Conservation (phyloP, 2,329 filamentous ascomycete species). For the Juglanconis juglandina region DNA sequence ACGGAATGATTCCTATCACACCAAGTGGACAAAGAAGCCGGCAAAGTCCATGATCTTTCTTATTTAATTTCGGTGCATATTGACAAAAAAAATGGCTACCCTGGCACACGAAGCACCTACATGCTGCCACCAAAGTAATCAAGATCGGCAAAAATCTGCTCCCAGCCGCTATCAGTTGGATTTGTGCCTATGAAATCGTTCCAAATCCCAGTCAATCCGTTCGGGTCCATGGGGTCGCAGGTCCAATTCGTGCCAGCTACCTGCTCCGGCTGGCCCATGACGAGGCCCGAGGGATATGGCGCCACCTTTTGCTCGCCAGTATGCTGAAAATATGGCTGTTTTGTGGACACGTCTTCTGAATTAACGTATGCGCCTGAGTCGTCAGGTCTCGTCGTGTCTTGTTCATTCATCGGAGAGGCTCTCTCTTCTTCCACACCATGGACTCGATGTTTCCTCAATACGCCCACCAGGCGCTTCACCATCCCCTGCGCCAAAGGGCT, state of each 20-base stretch:
- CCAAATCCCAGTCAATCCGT: slow-evolving; percentile 11
- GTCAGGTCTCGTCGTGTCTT: neutral
- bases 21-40: neutral
- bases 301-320: neutral
- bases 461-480: slow-evolving; percentile 15
- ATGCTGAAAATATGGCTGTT: neutral
- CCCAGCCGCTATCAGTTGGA: slow-evolving; percentile 15
- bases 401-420: neutral
- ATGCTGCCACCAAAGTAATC: slow-evolving; percentile 2
- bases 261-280: neutral
- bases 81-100: neutral
- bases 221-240: neutral
- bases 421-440: slow-evolving; percentile 1
- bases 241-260: neutral
- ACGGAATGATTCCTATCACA: neutral
- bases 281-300: neutral
- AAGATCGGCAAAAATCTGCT: slow-evolving; percentile 22
- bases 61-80: too few relatives aligned
- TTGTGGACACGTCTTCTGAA: neutral
- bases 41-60: neutral
- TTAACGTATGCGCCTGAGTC: neutral
- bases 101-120: neutral
- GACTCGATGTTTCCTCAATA: slow-evolving; percentile 14
- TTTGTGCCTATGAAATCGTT: slow-evolving; percentile 10
- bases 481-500: slow-evolving; percentile 18